Conservation (phyloP, 2,329 filamentous ascomycete genomes). For the Hansfordia pulvinata region DNA sequence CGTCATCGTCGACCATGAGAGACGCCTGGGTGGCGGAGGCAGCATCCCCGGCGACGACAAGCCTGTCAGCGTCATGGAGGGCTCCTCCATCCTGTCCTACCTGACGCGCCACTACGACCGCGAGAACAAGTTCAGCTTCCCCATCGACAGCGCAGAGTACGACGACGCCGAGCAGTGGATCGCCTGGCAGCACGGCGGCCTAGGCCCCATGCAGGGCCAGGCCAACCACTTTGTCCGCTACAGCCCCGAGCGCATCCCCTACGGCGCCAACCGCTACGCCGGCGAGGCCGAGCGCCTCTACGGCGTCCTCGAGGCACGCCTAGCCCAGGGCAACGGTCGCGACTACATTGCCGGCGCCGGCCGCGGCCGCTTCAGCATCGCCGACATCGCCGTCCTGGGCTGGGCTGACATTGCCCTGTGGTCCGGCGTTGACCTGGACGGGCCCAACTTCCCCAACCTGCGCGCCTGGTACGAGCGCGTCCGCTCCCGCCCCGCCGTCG, state of each 20-base stretch:
- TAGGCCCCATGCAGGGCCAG: conserved; percentile 62
- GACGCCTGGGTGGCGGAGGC: no score
- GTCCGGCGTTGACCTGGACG: conserved; percentile 44
- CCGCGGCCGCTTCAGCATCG: conserved; percentile 46
- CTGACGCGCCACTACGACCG: conserved; percentile 59
- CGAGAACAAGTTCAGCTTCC: conserved; percentile 52
- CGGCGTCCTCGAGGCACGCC: conserved; percentile 54
- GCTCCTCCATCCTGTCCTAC: conserved; percentile 60
- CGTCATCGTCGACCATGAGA: conserved; percentile 53
- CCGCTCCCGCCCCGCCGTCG: conserved; percentile 41
- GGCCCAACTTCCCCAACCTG: conserved; percentile 51
- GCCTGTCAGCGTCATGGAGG: conserved; percentile 64
- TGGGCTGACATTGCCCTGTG: conserved; percentile 50
- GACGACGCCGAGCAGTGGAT: conserved; percentile 44
- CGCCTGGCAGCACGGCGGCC: conserved; percentile 60
- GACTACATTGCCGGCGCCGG: conserved; percentile 40
- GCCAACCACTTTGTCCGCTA: conserved; percentile 61
- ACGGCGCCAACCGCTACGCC: conserved; percentile 59
- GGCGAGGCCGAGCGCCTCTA: conserved; percentile 67
- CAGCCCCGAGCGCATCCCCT: conserved; percentile 55
- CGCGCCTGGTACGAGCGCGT: conserved; percentile 55
- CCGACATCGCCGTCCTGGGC: conserved; percentile 59
- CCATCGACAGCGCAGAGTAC: conserved; percentile 23
- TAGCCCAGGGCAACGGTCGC: conserved; percentile 33
- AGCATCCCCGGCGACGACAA: no score